These are phyloP conservation scores for Prunella vulgaris DNA, from an alignment of 257 asterid species.

Conservation along the genomic window DNA sequence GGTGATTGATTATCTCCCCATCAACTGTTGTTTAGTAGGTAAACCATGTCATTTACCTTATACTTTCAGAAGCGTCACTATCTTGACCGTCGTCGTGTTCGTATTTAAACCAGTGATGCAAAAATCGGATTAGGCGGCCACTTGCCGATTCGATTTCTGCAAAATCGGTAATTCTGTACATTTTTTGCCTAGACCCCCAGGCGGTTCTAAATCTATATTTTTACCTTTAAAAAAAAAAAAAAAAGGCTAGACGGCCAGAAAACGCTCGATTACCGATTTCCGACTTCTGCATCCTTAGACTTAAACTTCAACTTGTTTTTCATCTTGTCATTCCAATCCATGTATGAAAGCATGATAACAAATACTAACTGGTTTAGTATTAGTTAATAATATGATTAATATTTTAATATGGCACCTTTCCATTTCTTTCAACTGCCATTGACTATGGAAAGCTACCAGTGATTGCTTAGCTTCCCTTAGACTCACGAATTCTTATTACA, in stretches of 20 bases:
- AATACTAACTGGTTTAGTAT: background rate
- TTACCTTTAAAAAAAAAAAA: no score
- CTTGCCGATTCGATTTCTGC: no score
- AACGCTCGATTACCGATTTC: no score
- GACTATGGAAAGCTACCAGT: background rate
- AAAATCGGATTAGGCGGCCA: no score
- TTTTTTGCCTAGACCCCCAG: no score
- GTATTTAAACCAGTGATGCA: no score
- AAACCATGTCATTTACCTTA: constrained; percentile 17
- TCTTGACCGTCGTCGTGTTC: background rate
- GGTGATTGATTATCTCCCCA: constrained; percentile 20
- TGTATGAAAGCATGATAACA: background rate
- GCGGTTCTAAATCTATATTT: no score
- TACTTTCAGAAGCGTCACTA: background rate
- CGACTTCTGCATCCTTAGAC: no score
- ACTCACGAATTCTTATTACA: background rate
- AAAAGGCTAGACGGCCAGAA: no score
- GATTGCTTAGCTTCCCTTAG: background rate
- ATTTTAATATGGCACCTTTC: background rate
- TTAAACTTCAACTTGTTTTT: no score
- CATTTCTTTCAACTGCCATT: constrained; percentile 12
- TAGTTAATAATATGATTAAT: background rate
- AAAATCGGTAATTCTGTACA: no score
- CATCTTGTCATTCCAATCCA: background rate
- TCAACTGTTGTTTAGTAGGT: constrained; percentile 22